Conservation (phyloP, 2,329 filamentous ascomycete species). For the Aspergillus hortae region DNA sequence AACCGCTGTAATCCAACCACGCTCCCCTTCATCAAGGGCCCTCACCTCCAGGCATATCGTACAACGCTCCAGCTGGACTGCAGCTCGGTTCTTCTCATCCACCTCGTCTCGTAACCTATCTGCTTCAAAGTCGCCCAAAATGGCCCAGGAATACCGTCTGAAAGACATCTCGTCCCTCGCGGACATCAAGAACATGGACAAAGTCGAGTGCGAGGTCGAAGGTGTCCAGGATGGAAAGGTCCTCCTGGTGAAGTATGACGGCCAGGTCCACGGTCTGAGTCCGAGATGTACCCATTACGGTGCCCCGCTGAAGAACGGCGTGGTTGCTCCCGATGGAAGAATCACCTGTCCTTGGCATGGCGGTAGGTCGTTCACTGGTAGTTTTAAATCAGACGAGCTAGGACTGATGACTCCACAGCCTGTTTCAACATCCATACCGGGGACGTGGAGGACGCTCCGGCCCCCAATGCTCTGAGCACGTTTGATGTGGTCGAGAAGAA, state of each 20-base stretch:
- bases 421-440: constrained; percentile 89
- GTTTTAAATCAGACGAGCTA: constrained; percentile 9
- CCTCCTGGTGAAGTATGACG: constrained; percentile 73
- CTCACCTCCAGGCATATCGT: neutral
- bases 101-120: constrained; percentile 3
- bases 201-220: constrained; percentile 86
- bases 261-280: constrained; percentile 73
- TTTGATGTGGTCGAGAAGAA: constrained; percentile 80
- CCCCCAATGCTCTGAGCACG: constrained; percentile 76
- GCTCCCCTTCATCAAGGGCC: neutral
- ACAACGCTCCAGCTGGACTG: neutral
- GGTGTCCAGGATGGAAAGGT: constrained; percentile 84
- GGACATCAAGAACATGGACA: constrained; percentile 73
- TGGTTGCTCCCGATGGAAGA: constrained; percentile 75
- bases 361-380: constrained; percentile 51
- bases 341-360: constrained; percentile 97
- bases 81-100: constrained; percentile 7
- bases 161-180: constrained; percentile 69
- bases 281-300: constrained; percentile 89
- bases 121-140: constrained; percentile 11
- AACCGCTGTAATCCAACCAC: neutral
- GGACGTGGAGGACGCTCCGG: constrained; percentile 93
- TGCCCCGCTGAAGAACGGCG: constrained; percentile 80
- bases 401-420: constrained; percentile 50
- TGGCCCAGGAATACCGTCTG: constrained; percentile 51